Base-by-base conservation (phyloP, 345 rosid species). In the Arabis alpina region DNA sequence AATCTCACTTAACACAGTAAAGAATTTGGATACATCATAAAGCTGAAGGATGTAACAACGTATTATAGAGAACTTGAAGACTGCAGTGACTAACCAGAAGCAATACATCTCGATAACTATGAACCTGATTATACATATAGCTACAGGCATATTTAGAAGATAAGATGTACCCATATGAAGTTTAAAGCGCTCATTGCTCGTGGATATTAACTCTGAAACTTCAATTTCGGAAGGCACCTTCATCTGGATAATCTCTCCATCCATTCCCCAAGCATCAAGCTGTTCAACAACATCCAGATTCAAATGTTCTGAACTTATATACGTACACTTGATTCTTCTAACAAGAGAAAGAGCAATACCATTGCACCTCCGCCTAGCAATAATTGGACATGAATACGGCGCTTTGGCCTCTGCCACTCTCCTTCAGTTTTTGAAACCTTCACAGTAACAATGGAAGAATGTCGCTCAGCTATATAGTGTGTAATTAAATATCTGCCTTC, bases 261-360 rank as follows among this genome's bases (percentile, higher is more conserved):
- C 98, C 80, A 74, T 81, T 72, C 98, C 96, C 93, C 90, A 87
- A 41, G 81, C 72, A 71, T 86, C 86, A 72, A 90, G 82, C 98
- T 93, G 88, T 58, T 59, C 25, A 51, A 43, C 28, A 61, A 55
- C 45, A 76, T 41, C 45, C 34, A 56, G 23, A 63, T 65, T 68
- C 12, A 66, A 49, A 55, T 59, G 9, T 39, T 70, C 60, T 34
- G 62, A 66, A 25, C 24, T 13, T 54, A 10, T 53, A 28, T 28
- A 54, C 28, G 25, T 54, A 12, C 48, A 24, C 28, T 36, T 7
- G 8, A 4, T 23, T 9, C 11, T 24, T 15, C 14, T n/a, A 54
- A 43, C 15, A 43, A 12, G 41, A 19, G 61, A 68, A 62, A 39
- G 15, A 28, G 10, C 25, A 44, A 19, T 79, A 93, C 97, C 93